Evolutionary conservation across 331 rosid species (phyloP).

Genomic region (Quercus tomentella): DNA sequence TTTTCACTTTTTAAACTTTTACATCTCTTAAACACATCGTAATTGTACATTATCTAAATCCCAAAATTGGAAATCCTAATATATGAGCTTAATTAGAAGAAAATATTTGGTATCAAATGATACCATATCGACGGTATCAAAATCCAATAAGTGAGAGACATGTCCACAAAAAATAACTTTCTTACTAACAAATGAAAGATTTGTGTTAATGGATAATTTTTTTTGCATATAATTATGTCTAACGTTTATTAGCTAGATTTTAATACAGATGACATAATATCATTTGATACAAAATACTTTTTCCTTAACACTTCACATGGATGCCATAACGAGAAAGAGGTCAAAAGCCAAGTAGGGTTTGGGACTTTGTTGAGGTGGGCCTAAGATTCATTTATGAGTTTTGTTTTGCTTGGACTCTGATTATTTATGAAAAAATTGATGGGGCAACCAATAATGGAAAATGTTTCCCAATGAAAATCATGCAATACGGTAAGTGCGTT

Average conservation of each 20-base stretch:
- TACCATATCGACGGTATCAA: accelerated
- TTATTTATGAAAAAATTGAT: not conserved
- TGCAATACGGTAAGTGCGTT: not conserved
- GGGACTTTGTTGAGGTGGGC: not conserved
- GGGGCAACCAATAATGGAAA: not conserved
- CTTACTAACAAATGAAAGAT: no score
- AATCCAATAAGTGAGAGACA: accelerated
- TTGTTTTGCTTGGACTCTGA: not conserved
- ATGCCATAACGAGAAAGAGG: not conserved
- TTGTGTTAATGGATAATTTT: no score
- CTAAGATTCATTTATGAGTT: not conserved
- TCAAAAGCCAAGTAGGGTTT: not conserved
- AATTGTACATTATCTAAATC: no score
- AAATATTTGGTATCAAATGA: no score
- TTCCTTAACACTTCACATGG: not conserved
- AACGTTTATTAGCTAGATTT: no score
- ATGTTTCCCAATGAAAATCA: not conserved
- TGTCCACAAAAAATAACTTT: no score
- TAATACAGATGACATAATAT: accelerated
- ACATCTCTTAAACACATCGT: no score
- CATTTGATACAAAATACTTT: no score
- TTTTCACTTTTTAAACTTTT: no score
- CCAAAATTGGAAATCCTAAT: no score
- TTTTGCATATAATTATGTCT: no score
- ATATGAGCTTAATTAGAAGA: no score